Evolutionary conservation across 1,139 yeast genomes (phyloP).

Genomic region (Taphrina communis): DNA sequence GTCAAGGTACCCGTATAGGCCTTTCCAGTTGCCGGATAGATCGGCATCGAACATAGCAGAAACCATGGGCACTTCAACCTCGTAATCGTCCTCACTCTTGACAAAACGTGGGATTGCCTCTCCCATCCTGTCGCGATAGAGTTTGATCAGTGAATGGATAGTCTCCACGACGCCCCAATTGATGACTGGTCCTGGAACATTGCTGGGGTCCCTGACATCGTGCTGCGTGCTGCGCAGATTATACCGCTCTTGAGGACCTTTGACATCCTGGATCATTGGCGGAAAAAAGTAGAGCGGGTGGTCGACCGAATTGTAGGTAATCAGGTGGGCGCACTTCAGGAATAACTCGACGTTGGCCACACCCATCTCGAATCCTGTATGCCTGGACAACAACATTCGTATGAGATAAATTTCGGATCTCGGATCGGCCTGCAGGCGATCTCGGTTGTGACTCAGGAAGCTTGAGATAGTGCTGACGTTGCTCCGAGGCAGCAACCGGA

Average conservation of each 20-base stretch:
- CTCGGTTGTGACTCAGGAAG: slow-evolving; percentile 2
- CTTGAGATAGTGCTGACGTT: not conserved
- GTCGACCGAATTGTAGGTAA: slow-evolving; percentile 23
- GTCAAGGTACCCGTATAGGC: slow-evolving; percentile 30
- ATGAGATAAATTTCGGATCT: slow-evolving; percentile 27
- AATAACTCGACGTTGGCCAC: slow-evolving; percentile 5
- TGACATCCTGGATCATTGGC: not conserved
- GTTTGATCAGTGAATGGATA: slow-evolving; percentile 24
- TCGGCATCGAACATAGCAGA: slow-evolving; percentile 34
- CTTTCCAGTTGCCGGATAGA: slow-evolving; percentile 25
- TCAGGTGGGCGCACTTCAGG: slow-evolving; percentile 22
- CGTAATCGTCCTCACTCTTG: slow-evolving; percentile 18
- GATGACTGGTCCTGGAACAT: slow-evolving; percentile 24
- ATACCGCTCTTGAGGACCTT: not conserved
- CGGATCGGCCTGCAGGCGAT: slow-evolving; percentile 14
- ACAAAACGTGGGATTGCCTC: slow-evolving; percentile 31
- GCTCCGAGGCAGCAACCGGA: not conserved
- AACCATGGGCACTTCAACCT: slow-evolving; percentile 25
- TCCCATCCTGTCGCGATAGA: slow-evolving; percentile 22
- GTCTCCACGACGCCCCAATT: slow-evolving; percentile 41
- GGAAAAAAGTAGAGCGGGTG: slow-evolving; percentile 34
- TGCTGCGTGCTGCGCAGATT: not conserved
- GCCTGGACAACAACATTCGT: slow-evolving; percentile 23
- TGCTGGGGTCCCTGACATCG: not conserved
- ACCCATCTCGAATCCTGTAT: slow-evolving; percentile 8